Conservation (phyloP, 768 basidiomycete species). For the Termitomyces sp. region DNA sequence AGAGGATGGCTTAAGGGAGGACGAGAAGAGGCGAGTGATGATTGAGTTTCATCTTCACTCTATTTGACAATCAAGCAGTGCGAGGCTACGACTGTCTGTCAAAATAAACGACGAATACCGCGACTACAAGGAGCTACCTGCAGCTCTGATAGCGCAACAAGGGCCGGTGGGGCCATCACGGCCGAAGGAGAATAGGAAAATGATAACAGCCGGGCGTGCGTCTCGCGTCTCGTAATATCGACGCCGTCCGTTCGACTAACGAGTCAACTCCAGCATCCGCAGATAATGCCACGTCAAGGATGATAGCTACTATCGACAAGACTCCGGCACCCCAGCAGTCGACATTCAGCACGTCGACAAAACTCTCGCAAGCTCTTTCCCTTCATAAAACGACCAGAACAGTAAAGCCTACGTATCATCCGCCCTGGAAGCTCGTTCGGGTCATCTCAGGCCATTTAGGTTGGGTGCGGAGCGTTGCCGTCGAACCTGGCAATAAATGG, state of each 20-base stretch:
- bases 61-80: constrained; percentile 29
- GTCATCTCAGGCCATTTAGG: constrained; percentile 98
- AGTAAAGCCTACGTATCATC: constrained; percentile 92
- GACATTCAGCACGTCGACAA: constrained; percentile 56
- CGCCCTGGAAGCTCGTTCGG: constrained; percentile 92
- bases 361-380: constrained; percentile 84
- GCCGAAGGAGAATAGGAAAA: constrained; percentile 57
- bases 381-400: constrained; percentile 92
- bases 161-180: constrained; percentile 75
- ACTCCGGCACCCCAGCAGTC: constrained; percentile 63
- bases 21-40: constrained; percentile 60
- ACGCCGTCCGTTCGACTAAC: background rate
- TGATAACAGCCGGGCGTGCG: constrained; percentile 69
- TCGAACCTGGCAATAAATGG: constrained; percentile 98
- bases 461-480: constrained; percentile 94
- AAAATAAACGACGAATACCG: constrained; percentile 91
- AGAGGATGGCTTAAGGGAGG: constrained; percentile 55
- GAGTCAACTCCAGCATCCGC: constrained; percentile 23
- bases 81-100: constrained; percentile 68
- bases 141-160: constrained; percentile 76
- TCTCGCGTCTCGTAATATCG: constrained; percentile 12
- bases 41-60: background rate
- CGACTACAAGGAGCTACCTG: constrained; percentile 79
- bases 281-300: constrained; percentile 49
- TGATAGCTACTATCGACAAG: constrained; percentile 73